Percentiles rank a stretch among this genome's conserved stretches.
phyloP scores from a whole-genome alignment of 139 green algal genomes.

The Tetradesmus lagerheimii region DNA sequence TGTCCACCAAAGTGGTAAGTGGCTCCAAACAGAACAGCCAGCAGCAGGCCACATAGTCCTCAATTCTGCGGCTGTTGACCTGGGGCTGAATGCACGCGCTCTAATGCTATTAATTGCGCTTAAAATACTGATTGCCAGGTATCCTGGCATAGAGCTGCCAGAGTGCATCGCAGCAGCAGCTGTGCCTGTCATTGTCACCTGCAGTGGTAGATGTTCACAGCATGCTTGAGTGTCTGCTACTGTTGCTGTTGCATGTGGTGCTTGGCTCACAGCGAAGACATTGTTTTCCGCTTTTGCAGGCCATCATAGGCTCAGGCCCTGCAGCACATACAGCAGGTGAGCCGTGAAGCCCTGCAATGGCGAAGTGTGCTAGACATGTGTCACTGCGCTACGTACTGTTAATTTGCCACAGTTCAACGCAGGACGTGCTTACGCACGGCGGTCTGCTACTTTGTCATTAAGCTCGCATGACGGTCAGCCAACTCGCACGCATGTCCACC shows the following conservation, averaged over 20 bases:
- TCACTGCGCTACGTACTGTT: too few relatives aligned
- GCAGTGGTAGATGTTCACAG: not conserved
- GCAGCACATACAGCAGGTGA: conserved; percentile 89
- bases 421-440: too few relatives aligned
- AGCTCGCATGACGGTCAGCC: too few relatives aligned
- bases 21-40: not conserved
- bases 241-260: not conserved
- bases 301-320: conserved; percentile 64
- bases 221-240: not conserved
- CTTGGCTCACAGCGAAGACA: not conserved
- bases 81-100: not conserved
- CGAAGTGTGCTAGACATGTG: too few relatives aligned
- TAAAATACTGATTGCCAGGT: not conserved
- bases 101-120: not conserved
- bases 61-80: not conserved
- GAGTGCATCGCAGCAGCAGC: not conserved
- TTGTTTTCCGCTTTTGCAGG: not conserved
- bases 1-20: conserved; percentile 39
- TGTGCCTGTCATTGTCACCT: not conserved
- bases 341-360: not conserved
- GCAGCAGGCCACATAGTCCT: not conserved
- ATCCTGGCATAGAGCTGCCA: not conserved
- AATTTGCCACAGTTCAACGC: too few relatives aligned
- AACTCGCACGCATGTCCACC: too few relatives aligned
- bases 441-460: too few relatives aligned